Percentiles rank a stretch among this genome's conserved stretches.
Evolutionary conservation across 202 grass and related monocot species (phyloP).

Genomic region (Dendrocalamus latiflorus): DNA sequence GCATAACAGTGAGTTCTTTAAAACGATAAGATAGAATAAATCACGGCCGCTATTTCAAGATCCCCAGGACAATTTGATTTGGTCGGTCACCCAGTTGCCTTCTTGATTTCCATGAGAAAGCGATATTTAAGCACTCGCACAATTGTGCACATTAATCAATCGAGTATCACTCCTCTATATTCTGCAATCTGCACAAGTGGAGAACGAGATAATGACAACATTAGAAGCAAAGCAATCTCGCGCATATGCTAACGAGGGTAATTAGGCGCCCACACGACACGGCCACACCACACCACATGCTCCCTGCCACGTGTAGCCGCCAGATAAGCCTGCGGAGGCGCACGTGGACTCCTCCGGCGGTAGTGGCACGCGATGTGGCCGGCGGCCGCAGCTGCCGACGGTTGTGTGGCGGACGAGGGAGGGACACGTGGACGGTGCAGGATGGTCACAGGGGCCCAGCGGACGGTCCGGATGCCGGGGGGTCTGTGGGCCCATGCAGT

Average conservation of each 20-base stretch:
- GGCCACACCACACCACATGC: too few relatives aligned
- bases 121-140: background rate
- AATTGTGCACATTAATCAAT: background rate
- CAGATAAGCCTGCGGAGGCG: background rate
- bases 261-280: background rate
- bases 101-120: slow-evolving; percentile 3
- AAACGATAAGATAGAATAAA: background rate
- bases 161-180: background rate
- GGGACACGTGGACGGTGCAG: background rate
- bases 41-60: background rate
- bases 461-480: background rate
- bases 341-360: background rate
- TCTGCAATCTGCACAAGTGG: slow-evolving; percentile 15
- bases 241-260: background rate
- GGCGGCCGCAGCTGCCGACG: background rate
- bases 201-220: background rate
- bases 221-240: background rate
- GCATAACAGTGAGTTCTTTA: background rate
- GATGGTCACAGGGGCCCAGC: background rate
- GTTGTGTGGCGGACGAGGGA: background rate
- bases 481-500: background rate
- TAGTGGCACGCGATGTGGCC: background rate
- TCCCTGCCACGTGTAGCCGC: background rate
- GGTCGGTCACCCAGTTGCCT: background rate
- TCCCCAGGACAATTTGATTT: background rate